Evolutionary conservation across 23 red algal genomes (phyloP).

Genomic region (Chondrus crispus): DNA sequence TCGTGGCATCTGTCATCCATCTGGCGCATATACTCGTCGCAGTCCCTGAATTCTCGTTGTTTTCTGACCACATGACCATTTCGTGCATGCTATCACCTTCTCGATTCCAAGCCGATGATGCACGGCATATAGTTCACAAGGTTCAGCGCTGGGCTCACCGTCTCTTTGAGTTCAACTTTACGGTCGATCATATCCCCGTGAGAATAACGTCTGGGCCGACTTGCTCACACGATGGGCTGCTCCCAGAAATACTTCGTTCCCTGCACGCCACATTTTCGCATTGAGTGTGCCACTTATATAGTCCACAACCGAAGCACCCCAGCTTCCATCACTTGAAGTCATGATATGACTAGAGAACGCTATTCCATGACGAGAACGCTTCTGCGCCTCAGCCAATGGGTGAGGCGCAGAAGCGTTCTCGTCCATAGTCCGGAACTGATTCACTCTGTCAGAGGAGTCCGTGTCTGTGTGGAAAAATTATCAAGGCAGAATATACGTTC

Average conservation of each 20-base stretch:
- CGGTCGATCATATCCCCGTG: background rate
- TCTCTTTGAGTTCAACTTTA: conserved; percentile 22
- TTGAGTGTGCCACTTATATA: background rate
- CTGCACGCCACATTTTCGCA: background rate
- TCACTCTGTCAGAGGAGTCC: background rate
- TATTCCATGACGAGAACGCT: background rate
- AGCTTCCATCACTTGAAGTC: background rate
- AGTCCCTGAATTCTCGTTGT: background rate
- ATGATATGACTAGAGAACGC: background rate
- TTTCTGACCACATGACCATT: conserved; percentile 15
- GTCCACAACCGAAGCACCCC: background rate
- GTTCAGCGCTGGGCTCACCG: background rate
- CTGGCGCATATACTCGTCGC: background rate
- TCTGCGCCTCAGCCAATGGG: background rate
- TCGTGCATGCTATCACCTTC: conserved; percentile 3
- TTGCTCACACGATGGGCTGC: conserved; percentile 23
- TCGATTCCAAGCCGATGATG: background rate
- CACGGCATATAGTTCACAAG: background rate
- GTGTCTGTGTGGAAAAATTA: background rate
- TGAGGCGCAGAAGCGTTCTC: background rate
- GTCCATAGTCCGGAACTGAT: background rate
- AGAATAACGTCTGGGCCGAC: conserved; percentile 9
- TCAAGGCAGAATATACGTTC: background rate
- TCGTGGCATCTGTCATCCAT: background rate
- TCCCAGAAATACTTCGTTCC: background rate